Percentiles rank a stretch among this genome's conserved stretches.
Conservation (phyloP, 257 asterid species). For the Salvia splendens region DNA sequence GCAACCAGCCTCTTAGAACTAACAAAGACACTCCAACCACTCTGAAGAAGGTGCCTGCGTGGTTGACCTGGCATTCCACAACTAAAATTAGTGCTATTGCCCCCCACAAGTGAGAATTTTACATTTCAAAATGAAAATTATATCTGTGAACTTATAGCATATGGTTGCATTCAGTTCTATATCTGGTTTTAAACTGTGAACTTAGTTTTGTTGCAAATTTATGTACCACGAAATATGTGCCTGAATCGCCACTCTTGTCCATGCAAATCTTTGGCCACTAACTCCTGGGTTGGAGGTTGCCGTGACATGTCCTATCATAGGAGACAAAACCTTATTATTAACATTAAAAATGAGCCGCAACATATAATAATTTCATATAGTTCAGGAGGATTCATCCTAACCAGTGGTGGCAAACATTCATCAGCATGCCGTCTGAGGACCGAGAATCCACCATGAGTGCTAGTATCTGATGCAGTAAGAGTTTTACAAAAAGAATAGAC, state of each 20-base stretch:
- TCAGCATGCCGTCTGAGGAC: conserved; percentile 95
- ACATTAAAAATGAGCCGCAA: background rate
- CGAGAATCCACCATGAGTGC: conserved; percentile 98
- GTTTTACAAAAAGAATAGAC: conserved; percentile 94
- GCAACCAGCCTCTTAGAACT: conserved; percentile 97
- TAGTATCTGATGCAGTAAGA: conserved; percentile 94
- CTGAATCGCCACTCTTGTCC: conserved; percentile 91
- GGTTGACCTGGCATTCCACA: conserved; percentile 76
- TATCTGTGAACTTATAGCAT: background rate
- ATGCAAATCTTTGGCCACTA: conserved; percentile 89
- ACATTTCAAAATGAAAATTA: background rate
- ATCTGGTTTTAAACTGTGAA: background rate
- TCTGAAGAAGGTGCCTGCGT: conserved; percentile 92
- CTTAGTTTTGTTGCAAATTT: conserved; percentile 3
- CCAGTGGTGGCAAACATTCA: conserved; percentile 94
- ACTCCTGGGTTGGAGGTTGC: conserved; percentile 95
- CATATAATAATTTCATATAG: too few relatives aligned
- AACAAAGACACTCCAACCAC: conserved; percentile 99
- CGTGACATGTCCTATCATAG: conserved; percentile 79
- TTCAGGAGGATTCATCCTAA: conserved; percentile 37
- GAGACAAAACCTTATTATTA: conserved; percentile 13
- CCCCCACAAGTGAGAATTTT: conserved; percentile 1
- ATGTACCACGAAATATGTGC: conserved; percentile 87
- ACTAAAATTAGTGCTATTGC: conserved; percentile 10
- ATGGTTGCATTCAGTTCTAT: background rate